Conservation (phyloP, 1,284 basidiomycete species). For the Ganoderma lucidum region DNA sequence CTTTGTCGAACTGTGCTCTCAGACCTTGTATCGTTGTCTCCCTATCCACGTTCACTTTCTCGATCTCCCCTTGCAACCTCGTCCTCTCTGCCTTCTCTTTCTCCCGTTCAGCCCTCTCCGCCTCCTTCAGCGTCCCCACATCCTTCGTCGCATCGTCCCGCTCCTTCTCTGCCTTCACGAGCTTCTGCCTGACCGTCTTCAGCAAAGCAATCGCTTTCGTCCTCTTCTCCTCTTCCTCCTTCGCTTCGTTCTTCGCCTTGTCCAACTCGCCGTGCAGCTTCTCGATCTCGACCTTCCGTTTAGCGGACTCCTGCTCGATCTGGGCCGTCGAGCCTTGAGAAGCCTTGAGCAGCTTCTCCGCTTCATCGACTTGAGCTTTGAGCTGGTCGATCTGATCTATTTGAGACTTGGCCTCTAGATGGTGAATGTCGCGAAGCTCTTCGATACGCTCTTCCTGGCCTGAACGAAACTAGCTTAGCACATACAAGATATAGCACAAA, state of each 20-base stretch:
- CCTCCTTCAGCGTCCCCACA: constrained; percentile 57
- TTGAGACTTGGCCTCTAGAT: constrained; percentile 79
- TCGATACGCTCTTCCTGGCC: constrained; percentile 87
- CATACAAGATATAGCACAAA: background rate
- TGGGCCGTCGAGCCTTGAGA: constrained; percentile 55
- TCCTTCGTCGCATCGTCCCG: constrained; percentile 81
- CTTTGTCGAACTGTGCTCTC: constrained; percentile 80
- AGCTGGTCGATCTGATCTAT: constrained; percentile 77
- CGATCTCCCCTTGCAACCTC: constrained; percentile 65
- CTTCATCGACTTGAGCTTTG: constrained; percentile 71
- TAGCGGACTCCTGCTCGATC: constrained; percentile 55
- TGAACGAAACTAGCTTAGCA: constrained; percentile 40
- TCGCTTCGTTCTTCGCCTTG: constrained; percentile 67
- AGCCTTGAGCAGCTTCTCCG: constrained; percentile 72
- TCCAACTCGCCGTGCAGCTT: constrained; percentile 68
- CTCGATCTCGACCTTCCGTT: constrained; percentile 61
- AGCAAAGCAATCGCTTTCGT: constrained; percentile 90
- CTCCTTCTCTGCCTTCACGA: constrained; percentile 93
- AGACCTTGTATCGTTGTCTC: constrained; percentile 76
- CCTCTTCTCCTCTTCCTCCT: constrained; percentile 96
- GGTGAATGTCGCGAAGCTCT: constrained; percentile 85
- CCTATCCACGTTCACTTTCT: constrained; percentile 66
- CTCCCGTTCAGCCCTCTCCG: constrained; percentile 66
- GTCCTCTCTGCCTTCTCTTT: constrained; percentile 69
- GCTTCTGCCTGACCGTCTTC: constrained; percentile 92